Evolutionary conservation across 2,329 filamentous ascomycete genomes (phyloP).

Genomic region (Botrytis squamosa): DNA sequence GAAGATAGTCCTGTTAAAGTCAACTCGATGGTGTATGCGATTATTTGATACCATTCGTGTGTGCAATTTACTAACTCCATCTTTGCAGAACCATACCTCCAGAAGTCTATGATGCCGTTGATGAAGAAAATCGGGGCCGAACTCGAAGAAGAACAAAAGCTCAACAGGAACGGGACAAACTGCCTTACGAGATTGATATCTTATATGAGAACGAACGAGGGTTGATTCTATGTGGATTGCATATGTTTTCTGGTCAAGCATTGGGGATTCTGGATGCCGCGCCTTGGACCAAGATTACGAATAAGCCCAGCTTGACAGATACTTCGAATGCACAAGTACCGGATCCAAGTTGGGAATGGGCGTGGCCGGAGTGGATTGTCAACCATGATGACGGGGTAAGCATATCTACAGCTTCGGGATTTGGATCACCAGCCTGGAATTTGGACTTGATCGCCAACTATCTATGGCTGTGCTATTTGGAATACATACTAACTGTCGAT

Average conservation of each 20-base stretch:
- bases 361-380: constrained; percentile 63
- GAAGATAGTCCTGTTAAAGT: constrained; percentile 10
- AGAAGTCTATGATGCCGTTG: not conserved
- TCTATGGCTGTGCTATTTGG: not conserved
- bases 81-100: constrained; percentile 11
- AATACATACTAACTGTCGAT: not conserved
- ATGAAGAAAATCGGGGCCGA: constrained; percentile 27
- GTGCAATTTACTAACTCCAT: not conserved
- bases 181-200: constrained; percentile 68
- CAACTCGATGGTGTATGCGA: constrained; percentile 14
- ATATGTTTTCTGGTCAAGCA: constrained; percentile 84
- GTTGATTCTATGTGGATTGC: constrained; percentile 81
- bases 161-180: constrained; percentile 12
- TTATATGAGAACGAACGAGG: constrained; percentile 96
- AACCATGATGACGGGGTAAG: constrained; percentile 69
- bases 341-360: constrained; percentile 95
- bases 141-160: constrained; percentile 18
- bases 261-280: constrained; percentile 82
- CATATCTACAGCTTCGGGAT: not conserved
- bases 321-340: constrained; percentile 89
- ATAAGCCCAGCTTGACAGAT: constrained; percentile 59
- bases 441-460: not conserved
- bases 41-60: not conserved
- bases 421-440: not conserved
- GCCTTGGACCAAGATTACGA: constrained; percentile 75